Evolutionary conservation across 164 flowering plant species (phyloP), one percentile per base, ranked within the genome.

Genomic region (Vitis riparia): DNA sequence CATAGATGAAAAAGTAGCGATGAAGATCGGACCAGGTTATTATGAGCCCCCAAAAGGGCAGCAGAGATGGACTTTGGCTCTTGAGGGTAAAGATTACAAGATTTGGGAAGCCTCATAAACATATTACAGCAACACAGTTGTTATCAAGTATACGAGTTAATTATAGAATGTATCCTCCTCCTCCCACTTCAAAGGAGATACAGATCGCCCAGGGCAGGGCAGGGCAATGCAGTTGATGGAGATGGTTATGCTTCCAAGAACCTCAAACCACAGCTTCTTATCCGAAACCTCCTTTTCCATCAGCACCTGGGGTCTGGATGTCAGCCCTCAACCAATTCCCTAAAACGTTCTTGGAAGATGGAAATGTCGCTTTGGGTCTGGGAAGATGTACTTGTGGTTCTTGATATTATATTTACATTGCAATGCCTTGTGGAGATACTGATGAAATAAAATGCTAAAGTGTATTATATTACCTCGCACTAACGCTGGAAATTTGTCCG

Each of bases 1-100:
- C 17, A 73, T 95, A 50, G 94, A 91, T 78, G 89, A 91, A 16
- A 95, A 88, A 68, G 83, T 95, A 63, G 88, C 89, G 2, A 70
- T 95, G 91, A 93, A 95, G 79, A 93, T 95, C 53, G 99, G 99
- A 69, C 97, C 99, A 6, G 99, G 99, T 48, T 65, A 87, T 30
- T 93, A 81, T 65, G 97, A 95, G 65, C 99, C 99, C 51, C 83
- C 85, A 11, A 83, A 72, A 59, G 92, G 83, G 50, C 23, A 78
- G 17, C 76, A 78, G 51, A 81, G 58, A 57, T 95, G 99, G 99
- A 70, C 82, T 47, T 53, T 73, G 13, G 84, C 85, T 4, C 8
- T 71, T n/a, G 91, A 95, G 76, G 99, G 99, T 65, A 82, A 69
- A 52, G 93, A 93, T 72, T 95, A 91, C 86, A 91, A 85, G 86